Base-by-base conservation (phyloP, 345 rosid species). In the Camelina neglecta region DNA sequence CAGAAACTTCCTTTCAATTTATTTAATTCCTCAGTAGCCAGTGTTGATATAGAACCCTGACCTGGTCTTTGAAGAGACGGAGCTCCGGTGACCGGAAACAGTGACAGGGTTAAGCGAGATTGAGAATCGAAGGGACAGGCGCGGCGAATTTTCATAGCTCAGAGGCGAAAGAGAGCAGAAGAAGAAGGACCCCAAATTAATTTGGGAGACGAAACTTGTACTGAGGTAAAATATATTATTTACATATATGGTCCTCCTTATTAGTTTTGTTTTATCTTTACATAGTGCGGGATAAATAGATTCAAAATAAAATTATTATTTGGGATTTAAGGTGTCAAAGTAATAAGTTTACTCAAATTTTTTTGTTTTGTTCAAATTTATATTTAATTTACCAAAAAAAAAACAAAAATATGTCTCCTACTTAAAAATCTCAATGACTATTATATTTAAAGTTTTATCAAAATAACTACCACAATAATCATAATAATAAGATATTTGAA, bases 81-180 rank as follows among this genome's bases (percentile, higher is more conserved):
- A 58, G 6, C 60, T 67, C 56, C 45, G 39, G 35, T 36, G 54
- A 73, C 39, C 33, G 50, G 13, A 29, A 58, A 60, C 11, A 59
- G 57, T 42, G 44, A 13, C 6, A 62, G 45, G 18, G 5, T 44
- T 5, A 55, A 72, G 66, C 18, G 67, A 38, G 48, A 24, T 1
- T 72, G 48, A 50, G 49, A 53, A 11, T 53, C 18, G 41, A 53
- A 61, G 44, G 69, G 47, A 24, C 41, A 36, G 81, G 80, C 78
- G 73, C 73, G 71, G 74, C 67, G 72, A 79, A 69, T 70, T 74
- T 26, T 79, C 75, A 79, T 74, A 79, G 75, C 39, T 11, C 20
- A 20, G 79, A 62, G 72, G 47, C 39, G 42, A 70, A 39, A 39
- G 18, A 35, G 55, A 62, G 16, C 21, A 45, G 11, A 31, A 9